Base-by-base conservation (phyloP, 2,329 filamentous ascomycete genomes). In the Dothideomycetidae sp. region DNA sequence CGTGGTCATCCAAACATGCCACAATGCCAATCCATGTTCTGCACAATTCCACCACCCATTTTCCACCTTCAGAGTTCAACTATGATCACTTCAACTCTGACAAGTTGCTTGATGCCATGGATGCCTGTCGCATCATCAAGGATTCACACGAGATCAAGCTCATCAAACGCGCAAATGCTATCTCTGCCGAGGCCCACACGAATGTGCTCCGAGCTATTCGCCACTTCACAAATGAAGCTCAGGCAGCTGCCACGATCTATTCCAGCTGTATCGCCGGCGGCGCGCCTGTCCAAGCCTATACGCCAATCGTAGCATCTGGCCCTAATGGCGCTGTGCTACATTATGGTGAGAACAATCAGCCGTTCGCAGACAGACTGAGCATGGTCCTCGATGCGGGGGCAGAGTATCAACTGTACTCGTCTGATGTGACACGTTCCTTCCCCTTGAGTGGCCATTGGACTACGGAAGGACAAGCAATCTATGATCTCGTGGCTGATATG, bases 361-460 rank as follows among this genome's bases (percentile, higher is more conserved):
- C 75, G 1, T 70, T 96, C 12, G 61, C 62, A 2, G 74, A 77
- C 16, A 71, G 77, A 40, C 74, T 86, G 51, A 68, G 86, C 18
- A 63, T 96, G 19, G 76, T 92, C 13, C 65, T 98, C 3, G 88
- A 98, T 54, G 86, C 88, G 1, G 86, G 84, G 2, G 80, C 77
- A 46, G 88, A 96, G 58, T 93, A 76, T 59, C 62, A 75, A 33
- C 78, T 80, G 48, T 96, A 98, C 55, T 84, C 84, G 18, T 81
- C 80, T 40, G 88, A 96, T 56, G 75, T 96, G 17, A 96, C 90
- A 0, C 74, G 88, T 26, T 90, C 86, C 0, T 75, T 94, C 46
- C 88, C 88, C 3, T 61, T 94, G 14, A 71, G 68, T 10, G 81
- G 81, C 4, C 62, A 61, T 1, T 93, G 84, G 64, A 71, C 73